Conservation (phyloP, 2,329 filamentous ascomycete species). For the Cercospora berteroae region DNA sequence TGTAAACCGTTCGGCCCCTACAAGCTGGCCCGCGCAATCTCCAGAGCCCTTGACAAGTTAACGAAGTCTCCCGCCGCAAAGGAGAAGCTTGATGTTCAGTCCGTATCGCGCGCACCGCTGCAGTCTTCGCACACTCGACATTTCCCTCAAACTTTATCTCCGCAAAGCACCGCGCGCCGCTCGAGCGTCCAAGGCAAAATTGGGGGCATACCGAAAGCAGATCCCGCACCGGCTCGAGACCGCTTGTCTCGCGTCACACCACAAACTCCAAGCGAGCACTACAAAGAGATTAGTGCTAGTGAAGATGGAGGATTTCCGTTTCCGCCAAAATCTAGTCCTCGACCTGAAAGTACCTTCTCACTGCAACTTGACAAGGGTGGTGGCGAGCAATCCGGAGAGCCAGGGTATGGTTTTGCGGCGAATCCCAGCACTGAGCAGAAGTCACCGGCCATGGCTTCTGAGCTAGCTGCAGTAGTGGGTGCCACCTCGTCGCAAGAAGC, state of each 20-base stretch:
- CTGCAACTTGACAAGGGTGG: background rate
- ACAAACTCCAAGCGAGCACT: background rate
- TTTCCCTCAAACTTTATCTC: background rate
- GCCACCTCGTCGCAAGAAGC: background rate
- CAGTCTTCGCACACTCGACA: background rate
- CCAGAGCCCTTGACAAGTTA: slow-evolving; percentile 18
- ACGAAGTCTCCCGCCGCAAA: background rate
- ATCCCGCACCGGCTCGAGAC: background rate
- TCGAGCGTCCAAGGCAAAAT: background rate
- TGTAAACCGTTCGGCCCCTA: slow-evolving; percentile 27
- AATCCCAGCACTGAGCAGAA: background rate
- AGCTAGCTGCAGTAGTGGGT: background rate
- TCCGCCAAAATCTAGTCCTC: background rate
- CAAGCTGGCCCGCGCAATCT: slow-evolving; percentile 22
- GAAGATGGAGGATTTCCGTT: slow-evolving; percentile 20
- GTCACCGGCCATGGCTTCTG: background rate
- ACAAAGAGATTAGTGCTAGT: slow-evolving; percentile 10
- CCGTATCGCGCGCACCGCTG: background rate
- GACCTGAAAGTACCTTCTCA: background rate
- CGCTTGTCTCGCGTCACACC: background rate
- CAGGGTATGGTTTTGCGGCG: background rate
- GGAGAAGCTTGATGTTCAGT: background rate
- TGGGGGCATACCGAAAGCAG: background rate
- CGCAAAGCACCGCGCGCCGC: background rate
- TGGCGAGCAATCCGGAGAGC: background rate